These are phyloP conservation scores for Cercospora beticola DNA, from an alignment of 2,329 filamentous ascomycete species.

Conservation along the genomic window DNA sequence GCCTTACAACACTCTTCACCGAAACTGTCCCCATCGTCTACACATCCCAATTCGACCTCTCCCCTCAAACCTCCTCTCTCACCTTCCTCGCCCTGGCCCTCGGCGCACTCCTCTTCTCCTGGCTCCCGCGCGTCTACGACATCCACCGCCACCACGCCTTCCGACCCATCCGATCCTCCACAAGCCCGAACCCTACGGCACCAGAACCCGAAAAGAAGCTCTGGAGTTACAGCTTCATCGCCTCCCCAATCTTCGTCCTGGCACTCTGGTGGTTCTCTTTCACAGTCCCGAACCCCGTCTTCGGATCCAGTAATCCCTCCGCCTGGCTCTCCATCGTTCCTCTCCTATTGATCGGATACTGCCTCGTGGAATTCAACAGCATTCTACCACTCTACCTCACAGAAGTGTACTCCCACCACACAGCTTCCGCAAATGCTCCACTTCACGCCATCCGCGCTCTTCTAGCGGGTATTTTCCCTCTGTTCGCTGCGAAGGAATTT, in stretches of 20 bases:
- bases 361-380: conserved; percentile 49
- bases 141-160: conserved; percentile 36
- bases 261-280: conserved; percentile 51
- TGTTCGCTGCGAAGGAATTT: conserved; percentile 40
- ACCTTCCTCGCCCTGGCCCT: conserved; percentile 63
- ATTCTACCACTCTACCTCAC: conserved; percentile 47
- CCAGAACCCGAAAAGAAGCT: conserved; percentile 51
- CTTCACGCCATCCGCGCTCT: conserved; percentile 44
- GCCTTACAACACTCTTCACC: conserved; percentile 51
- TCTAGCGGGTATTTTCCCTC: conserved; percentile 43
- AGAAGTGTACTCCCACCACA: conserved; percentile 48
- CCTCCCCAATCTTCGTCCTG: conserved; percentile 45
- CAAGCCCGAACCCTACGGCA: conserved; percentile 21
- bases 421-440: conserved; percentile 47
- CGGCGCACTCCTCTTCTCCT: conserved; percentile 42
- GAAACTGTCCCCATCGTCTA: conserved; percentile 47
- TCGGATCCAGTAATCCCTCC: conserved; percentile 28
- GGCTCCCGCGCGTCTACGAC: conserved; percentile 48
- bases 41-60: conserved; percentile 35
- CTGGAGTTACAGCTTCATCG: conserved; percentile 46
- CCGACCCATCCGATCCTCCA: not conserved
- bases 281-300: conserved; percentile 47
- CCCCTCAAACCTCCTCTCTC: conserved; percentile 47
- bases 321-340: conserved; percentile 27
- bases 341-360: conserved; percentile 49